Percentiles rank a stretch among this genome's conserved stretches.
Conservation (phyloP, 108 stramenopile genomes). For the Stephanodiscus minutulus region DNA sequence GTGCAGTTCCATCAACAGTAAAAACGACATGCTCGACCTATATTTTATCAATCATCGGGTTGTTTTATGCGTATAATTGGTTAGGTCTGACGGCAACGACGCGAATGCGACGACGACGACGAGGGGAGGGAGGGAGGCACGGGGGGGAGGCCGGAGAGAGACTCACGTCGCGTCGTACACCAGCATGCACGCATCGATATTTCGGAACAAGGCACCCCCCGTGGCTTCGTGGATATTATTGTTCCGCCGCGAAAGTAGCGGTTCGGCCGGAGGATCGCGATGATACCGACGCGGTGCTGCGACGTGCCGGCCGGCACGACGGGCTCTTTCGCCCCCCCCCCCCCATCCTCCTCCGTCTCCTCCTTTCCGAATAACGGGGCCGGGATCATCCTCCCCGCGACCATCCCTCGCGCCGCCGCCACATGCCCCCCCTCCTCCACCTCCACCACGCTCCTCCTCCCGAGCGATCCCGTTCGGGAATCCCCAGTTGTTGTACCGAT, state of each 20-base stretch:
- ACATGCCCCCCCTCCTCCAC: neutral
- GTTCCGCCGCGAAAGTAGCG: neutral
- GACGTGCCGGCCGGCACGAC: too few species aligned
- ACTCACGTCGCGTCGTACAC: conserved; percentile 75
- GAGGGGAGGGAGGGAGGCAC: too few species aligned
- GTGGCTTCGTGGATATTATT: conserved; percentile 20
- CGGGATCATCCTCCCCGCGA: too few species aligned
- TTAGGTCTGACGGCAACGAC: too few species aligned
- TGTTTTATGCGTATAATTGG: too few species aligned
- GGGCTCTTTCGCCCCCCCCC: too few species aligned
- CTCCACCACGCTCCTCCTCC: neutral
- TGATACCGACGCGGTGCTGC: conserved; percentile 32
- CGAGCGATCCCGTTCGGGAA: neutral
- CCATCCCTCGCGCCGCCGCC: too few species aligned
- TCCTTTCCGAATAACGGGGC: too few species aligned
- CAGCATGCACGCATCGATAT: conserved; percentile 71
- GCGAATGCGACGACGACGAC: too few species aligned
- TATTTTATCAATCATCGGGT: neutral
- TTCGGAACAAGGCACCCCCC: conserved; percentile 61
- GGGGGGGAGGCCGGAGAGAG: too few species aligned
- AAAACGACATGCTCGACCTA: conserved; percentile 65
- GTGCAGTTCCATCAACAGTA: conserved; percentile 76
- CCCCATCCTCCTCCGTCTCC: neutral
- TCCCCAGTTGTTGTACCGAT: conserved; percentile 40
- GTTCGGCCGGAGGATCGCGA: too few species aligned